Conservation (phyloP, 2,329 filamentous ascomycete species). For the Neophaeococcomyces aloes region DNA sequence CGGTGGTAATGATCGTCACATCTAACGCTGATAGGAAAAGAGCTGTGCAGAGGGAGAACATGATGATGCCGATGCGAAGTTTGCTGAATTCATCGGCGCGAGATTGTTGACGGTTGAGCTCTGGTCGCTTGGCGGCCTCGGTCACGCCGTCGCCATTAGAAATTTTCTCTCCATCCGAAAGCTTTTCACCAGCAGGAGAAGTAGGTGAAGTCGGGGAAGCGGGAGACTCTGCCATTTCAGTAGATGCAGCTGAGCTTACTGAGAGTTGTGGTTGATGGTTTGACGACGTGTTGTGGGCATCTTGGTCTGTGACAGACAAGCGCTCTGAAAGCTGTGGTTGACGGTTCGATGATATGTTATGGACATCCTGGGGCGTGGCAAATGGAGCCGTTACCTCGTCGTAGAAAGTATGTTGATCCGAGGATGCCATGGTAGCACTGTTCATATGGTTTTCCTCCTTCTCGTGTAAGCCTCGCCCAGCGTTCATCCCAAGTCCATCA, state of each 20-base stretch:
- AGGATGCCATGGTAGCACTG: no score
- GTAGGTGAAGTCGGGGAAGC: background rate
- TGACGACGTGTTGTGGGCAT: background rate
- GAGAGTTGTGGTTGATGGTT: background rate
- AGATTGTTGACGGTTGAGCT: slow-evolving; percentile 20
- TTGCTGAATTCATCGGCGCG: slow-evolving; percentile 31
- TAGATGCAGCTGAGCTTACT: background rate
- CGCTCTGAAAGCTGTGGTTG: background rate
- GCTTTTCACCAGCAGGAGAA: background rate
- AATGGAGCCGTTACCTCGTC: no score
- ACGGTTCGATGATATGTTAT: background rate
- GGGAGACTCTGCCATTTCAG: background rate
- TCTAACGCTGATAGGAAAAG: slow-evolving; percentile 52
- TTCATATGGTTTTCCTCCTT: no score
- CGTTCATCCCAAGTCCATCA: no score
- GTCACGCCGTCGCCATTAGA: background rate
- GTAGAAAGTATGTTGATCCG: no score
- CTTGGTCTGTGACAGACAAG: no score
- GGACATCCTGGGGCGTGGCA: no score
- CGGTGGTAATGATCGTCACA: slow-evolving; percentile 41
- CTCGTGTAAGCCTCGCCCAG: no score
- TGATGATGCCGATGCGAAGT: slow-evolving; percentile 32
- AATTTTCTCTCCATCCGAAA: no score
- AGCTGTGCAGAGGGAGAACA: slow-evolving; percentile 39
- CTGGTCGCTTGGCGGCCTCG: background rate